Conservation (phyloP, 371 early-diverging fungal species). For the Rhizopus delemar region DNA sequence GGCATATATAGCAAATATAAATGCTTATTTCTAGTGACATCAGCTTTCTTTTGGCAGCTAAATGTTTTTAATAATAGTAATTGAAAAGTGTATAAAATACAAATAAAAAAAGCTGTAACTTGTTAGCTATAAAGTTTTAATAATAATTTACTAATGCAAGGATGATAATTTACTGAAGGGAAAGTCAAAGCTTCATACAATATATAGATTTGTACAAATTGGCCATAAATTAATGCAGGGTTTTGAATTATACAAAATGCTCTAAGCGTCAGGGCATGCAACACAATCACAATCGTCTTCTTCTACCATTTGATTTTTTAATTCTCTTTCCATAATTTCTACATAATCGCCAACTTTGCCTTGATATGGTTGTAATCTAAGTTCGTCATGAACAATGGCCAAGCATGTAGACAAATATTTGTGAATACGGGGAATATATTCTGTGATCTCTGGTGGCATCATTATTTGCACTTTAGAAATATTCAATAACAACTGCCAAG, state of each 20-base stretch:
- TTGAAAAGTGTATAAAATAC: too few species aligned
- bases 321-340: slow-evolving; percentile 22
- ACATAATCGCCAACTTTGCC: slow-evolving; percentile 25
- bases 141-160: too few species aligned
- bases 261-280: slow-evolving; percentile 28
- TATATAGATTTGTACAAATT: too few species aligned
- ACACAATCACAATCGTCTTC: slow-evolving; percentile 28
- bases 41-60: too few species aligned
- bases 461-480: slow-evolving; percentile 15
- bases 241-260: not conserved
- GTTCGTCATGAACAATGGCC: slow-evolving; percentile 20
- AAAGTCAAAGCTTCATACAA: too few species aligned
- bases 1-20: too few species aligned
- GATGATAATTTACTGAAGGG: too few species aligned
- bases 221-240: too few species aligned
- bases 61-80: too few species aligned
- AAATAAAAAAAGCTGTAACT: too few species aligned
- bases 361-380: slow-evolving; percentile 26
- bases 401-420: slow-evolving; percentile 13
- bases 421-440: slow-evolving; percentile 20
- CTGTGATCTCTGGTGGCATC: slow-evolving; percentile 10
- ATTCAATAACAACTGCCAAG: slow-evolving; percentile 25
- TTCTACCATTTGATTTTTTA: slow-evolving; percentile 13
- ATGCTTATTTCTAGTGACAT: too few species aligned
- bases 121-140: too few species aligned